Percentiles rank a stretch among this genome's conserved stretches.
Conservation (phyloP, 768 basidiomycete species). For the Boletus vinaceobasis region DNA sequence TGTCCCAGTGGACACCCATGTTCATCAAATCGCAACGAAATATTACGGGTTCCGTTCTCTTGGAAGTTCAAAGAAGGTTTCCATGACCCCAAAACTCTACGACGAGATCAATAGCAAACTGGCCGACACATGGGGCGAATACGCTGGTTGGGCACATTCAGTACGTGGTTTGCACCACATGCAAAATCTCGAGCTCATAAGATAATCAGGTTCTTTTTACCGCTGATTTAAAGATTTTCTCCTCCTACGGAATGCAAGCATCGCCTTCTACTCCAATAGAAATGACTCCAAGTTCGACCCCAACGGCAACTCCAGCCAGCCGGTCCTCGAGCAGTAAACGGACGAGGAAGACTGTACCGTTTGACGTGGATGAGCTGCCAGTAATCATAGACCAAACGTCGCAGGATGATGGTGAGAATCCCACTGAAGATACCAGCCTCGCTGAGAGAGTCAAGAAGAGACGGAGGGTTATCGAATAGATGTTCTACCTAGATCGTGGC, state of each 20-base stretch:
- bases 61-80: conserved; percentile 40
- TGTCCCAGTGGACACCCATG: conserved; percentile 95
- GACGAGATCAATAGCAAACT: conserved; percentile 65
- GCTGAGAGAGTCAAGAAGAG: conserved; percentile 44
- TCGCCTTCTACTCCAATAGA: conserved; percentile 13
- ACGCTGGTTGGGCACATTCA: conserved; percentile 90
- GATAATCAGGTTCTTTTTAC: conserved; percentile 63
- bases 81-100: conserved; percentile 77
- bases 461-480: conserved; percentile 19
- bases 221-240: conserved; percentile 67
- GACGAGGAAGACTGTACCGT: conserved; percentile 7
- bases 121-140: conserved; percentile 67
- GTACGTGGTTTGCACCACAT: conserved; percentile 38
- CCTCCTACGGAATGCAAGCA: conserved; percentile 49
- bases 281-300: conserved; percentile 20
- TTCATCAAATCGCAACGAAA: conserved; percentile 83
- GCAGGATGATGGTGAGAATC: not conserved
- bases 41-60: conserved; percentile 64
- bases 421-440: conserved; percentile 22
- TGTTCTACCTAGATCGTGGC: conserved; percentile 9
- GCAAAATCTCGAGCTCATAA: not conserved
- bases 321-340: conserved; percentile 37
- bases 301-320: conserved; percentile 29
- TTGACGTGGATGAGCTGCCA: conserved; percentile 9
- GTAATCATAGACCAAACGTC: not conserved